Base-by-base conservation (phyloP, 306 rosid species). In the Lotus japonicus region DNA sequence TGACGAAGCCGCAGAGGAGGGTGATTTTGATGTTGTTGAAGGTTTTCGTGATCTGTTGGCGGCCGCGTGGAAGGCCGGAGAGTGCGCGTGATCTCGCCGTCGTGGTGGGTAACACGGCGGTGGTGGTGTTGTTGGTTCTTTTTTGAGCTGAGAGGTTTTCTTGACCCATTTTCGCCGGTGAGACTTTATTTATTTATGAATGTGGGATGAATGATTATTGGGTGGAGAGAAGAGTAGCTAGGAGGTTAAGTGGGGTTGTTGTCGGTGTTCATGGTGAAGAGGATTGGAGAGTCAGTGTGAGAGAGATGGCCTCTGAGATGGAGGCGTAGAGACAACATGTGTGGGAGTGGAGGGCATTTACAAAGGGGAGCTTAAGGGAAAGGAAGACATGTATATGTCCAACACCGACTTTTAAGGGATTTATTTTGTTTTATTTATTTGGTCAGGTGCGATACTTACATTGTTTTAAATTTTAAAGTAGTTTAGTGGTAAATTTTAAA, bases 21-120 rank as follows among this genome's bases (percentile, higher is more conserved):
- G 97, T 91, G 64, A 91, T 87, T 80, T 91, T 91, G 50, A 91
- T 70, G 74, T 86, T 91, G 84, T 91, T 88, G 86, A 85, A 86
- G 23, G 97, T 91, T 73, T 85, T 91, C 57, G 79, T 83, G 83
- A 85, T 83, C 96, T 91, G 96, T 94, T 91, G 96, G 5, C 96
- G 92, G 65, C 94, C 91, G 16, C 97, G 92, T 2, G 94, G 81
- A 4, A 82, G 61, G 42, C 36, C 39, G 11, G 75, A 49, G 1
- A 70, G 38, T 4, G 78, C 39, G 4, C 76, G 73, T 51, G 66
- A 56, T 23, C 82, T 31, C 8, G 84, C 14, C 0, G 82, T 46
- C 15, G 84, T 35, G 16, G 64, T 19, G 2, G 85, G 52, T 45
- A 41, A 85, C 54, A 79, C 64, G 17, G 48, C 79, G 14, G 51